Base-by-base conservation (phyloP, 2,329 filamentous ascomycete species). In the Penicillium sp. region DNA sequence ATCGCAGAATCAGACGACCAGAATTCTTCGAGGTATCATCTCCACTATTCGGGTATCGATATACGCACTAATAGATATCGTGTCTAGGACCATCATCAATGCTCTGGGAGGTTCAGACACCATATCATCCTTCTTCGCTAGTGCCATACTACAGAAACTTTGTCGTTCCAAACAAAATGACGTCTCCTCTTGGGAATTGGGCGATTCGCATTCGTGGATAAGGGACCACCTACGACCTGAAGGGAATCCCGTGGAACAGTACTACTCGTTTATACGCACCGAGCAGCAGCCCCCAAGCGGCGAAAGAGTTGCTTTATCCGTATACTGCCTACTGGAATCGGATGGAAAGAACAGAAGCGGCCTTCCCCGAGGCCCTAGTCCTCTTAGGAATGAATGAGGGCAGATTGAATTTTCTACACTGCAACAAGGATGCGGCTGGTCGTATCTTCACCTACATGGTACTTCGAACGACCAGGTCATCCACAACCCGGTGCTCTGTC, bases 41-140 rank as follows among this genome's bases (percentile, higher is more conserved):
- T 41, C n/a, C n/a, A 35, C 23, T 31, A 23, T 21, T 17, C 13
- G 19, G 2, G 13, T 23, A 9, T 46, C 17, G 26, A 21, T 23
- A 46, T 29, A 17, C 49, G 17, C 51, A 30, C 56, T 66, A 31
- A 60, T 19, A 7, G 29, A 23, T 19, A n/a, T 23, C n/a, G 15
- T 35, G n/a, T 30, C 19, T 41, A 54, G 56, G 17, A 7, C 38
- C n/a, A 35, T 54, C 23, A 48, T 49, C 30, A 13, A 17, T 13
- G 13, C 7, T 15, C 19, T 55, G 21, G 7, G 62, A 67, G 6
- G 65, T 41, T 29, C 30, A 11, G 67, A 73, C 38, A 47, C 49
- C 9, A 44, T 60, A 19, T 29, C 71, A n/a, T 62, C 61, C 21
- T 61, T 73, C 19, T 58, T 70, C 31, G 66, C 72, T 29, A 64